phyloP scores from a whole-genome alignment of 257 asterid species.

The Linaria vulgaris region DNA sequence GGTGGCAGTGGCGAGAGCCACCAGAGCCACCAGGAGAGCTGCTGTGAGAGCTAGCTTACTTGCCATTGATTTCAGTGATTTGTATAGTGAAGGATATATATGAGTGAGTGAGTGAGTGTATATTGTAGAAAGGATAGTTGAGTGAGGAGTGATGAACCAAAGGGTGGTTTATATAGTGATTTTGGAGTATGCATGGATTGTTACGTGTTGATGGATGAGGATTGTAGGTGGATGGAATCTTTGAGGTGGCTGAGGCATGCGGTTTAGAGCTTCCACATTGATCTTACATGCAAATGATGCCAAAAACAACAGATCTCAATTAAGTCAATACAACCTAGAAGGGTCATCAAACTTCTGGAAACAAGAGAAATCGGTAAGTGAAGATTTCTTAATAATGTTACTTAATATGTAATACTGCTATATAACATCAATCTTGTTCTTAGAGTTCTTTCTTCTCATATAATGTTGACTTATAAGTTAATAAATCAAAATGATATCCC shows the following conservation, averaged over 20 bases:
- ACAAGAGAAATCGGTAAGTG: too few species aligned
- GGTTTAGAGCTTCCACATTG: slow-evolving; percentile 31
- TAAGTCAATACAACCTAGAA: too few species aligned
- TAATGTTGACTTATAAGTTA: too few species aligned
- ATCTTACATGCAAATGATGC: slow-evolving; percentile 24
- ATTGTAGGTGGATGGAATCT: slow-evolving; percentile 5
- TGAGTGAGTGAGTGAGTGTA: background rate
- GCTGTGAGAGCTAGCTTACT: slow-evolving; percentile 32
- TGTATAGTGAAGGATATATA: background rate
- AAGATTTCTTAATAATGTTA: too few species aligned
- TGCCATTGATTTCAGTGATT: slow-evolving; percentile 37
- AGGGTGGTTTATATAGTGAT: slow-evolving; percentile 29
- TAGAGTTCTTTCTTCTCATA: too few species aligned
- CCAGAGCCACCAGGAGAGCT: slow-evolving; percentile 39
- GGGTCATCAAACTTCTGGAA: too few species aligned
- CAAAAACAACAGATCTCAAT: too few species aligned
- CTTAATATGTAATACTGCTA: too few species aligned
- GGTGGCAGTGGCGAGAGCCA: slow-evolving; percentile 39
- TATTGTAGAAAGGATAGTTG: background rate
- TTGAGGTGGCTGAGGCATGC: background rate
- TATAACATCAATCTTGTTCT: too few species aligned
- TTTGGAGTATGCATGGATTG: slow-evolving; percentile 30
- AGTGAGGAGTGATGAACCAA: background rate
- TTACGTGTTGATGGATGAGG: slow-evolving; percentile 35
- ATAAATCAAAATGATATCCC: too few species aligned